Percentiles rank a stretch among this genome's conserved stretches.
These are phyloP conservation scores for Chlorella sp. DNA, from an alignment of 139 green algal genomes.

Conservation along the genomic window DNA sequence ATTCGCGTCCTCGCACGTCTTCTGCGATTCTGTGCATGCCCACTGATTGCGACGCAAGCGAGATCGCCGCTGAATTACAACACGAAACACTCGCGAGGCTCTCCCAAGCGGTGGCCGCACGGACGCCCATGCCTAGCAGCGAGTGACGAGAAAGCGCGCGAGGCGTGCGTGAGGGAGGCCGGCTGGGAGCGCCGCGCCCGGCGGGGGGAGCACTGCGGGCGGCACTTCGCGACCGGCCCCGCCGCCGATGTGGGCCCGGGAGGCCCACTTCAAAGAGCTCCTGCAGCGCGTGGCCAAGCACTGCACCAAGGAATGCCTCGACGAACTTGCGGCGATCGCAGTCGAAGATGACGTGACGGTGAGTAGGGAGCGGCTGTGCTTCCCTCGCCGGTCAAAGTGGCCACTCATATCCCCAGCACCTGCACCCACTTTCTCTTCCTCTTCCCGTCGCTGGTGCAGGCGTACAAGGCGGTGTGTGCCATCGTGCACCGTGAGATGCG, in stretches of 20 bases:
- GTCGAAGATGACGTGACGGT: constrained; percentile 51
- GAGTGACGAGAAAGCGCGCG: too few species aligned
- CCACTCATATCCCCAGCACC: too few species aligned
- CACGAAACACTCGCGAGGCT: too few species aligned
- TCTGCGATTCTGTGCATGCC: too few species aligned
- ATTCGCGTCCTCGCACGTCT: too few species aligned
- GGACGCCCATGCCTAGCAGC: too few species aligned
- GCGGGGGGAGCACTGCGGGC: not conserved
- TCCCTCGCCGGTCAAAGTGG: too few species aligned
- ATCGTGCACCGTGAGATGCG: constrained; percentile 50
- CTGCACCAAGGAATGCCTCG: constrained; percentile 28
- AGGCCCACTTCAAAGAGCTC: constrained; percentile 42
- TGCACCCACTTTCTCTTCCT: not conserved
- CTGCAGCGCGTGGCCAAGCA: constrained; percentile 42
- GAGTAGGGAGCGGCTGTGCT: not conserved
- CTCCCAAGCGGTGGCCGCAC: too few species aligned
- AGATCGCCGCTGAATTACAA: too few species aligned
- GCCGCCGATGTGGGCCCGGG: constrained; percentile 9
- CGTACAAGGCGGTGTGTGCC: constrained; percentile 54
- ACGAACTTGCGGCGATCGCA: constrained; percentile 37
- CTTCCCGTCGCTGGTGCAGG: constrained; percentile 23
- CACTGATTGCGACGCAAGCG: too few species aligned
- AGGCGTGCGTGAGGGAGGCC: too few species aligned
- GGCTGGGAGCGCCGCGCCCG: not conserved
- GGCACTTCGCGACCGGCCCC: not conserved